These are phyloP conservation scores for Diaporthe aspalathi DNA, from an alignment of 2,329 filamentous ascomycete genomes.

Conservation along the genomic window DNA sequence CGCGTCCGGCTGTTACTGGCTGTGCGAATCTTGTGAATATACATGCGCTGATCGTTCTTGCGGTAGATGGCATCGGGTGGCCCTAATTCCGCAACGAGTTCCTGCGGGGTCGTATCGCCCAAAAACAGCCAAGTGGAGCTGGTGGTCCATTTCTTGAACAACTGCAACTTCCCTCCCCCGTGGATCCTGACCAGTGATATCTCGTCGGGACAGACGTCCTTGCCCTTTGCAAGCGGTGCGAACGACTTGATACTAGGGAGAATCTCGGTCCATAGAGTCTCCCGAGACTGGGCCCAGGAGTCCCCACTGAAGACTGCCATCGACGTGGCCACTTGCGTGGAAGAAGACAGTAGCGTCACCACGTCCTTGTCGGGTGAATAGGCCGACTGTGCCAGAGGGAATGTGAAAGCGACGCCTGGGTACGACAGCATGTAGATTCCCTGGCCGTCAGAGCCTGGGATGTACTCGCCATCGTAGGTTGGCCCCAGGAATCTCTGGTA, in stretches of 20 bases:
- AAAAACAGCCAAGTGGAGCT: slow-evolving; percentile 78
- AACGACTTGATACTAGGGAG: slow-evolving; percentile 81
- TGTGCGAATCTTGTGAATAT: slow-evolving; percentile 78
- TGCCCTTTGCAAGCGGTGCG: slow-evolving; percentile 74
- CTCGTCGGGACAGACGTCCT: slow-evolving; percentile 88
- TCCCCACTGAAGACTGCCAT: slow-evolving; percentile 93
- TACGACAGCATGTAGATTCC: slow-evolving; percentile 90
- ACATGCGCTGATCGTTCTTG: slow-evolving; percentile 89
- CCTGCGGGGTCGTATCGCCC: slow-evolving; percentile 90
- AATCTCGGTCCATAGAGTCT: slow-evolving; percentile 78
- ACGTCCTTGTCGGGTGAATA: slow-evolving; percentile 85
- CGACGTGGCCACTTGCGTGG: slow-evolving; percentile 79
- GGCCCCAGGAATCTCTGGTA: slow-evolving; percentile 95
- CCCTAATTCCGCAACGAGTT: slow-evolving; percentile 88
- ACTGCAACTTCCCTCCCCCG: slow-evolving; percentile 81
- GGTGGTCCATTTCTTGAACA: slow-evolving; percentile 77
- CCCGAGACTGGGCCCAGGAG: slow-evolving; percentile 88
- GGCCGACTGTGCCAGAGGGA: slow-evolving; percentile 78
- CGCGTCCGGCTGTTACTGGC: slow-evolving; percentile 63
- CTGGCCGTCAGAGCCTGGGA: slow-evolving; percentile 69
- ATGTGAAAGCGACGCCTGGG: slow-evolving; percentile 93
- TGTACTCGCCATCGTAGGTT: slow-evolving; percentile 93
- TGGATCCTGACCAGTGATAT: slow-evolving; percentile 83
- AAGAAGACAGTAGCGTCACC: slow-evolving; percentile 84
- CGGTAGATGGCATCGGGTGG: slow-evolving; percentile 94